Evolutionary conservation across 305 asterid genomes (phyloP).

Genomic region (Solanum aculeatissimum): DNA sequence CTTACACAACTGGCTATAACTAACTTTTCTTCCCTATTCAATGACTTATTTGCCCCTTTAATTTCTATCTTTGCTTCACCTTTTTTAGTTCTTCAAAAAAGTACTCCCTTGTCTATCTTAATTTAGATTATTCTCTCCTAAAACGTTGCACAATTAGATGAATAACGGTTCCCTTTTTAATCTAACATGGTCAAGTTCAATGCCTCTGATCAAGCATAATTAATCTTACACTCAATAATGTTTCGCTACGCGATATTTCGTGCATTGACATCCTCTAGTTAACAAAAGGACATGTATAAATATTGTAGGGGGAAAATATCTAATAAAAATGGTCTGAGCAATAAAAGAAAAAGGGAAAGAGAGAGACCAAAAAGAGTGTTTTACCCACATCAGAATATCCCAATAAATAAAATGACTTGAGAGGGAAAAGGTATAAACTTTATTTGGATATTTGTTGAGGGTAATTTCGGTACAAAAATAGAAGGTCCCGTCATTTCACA

Average conservation of each 20-base stretch:
- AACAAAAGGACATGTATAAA: neutral
- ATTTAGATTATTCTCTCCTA: neutral
- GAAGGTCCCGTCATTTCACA: constrained; percentile 11
- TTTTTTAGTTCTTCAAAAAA: neutral
- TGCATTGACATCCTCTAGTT: neutral
- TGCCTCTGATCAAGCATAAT: neutral
- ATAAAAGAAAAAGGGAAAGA: neutral
- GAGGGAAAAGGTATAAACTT: neutral
- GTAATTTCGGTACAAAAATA: neutral
- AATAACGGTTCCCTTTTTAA: neutral
- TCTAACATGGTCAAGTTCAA: neutral
- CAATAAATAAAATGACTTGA: neutral
- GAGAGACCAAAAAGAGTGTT: neutral
- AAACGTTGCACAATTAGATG: neutral
- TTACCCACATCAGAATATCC: neutral
- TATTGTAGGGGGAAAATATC: neutral
- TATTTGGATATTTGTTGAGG: neutral
- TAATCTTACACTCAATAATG: neutral
- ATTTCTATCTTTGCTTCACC: constrained; percentile 8
- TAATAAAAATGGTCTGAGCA: neutral
- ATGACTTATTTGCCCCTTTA: neutral
- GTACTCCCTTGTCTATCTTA: neutral
- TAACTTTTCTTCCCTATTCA: neutral
- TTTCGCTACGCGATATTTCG: neutral
- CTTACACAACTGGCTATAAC: constrained; percentile 23